phyloP scores from a whole-genome alignment of 257 asterid genomes.

The Cinchona pubescens region DNA sequence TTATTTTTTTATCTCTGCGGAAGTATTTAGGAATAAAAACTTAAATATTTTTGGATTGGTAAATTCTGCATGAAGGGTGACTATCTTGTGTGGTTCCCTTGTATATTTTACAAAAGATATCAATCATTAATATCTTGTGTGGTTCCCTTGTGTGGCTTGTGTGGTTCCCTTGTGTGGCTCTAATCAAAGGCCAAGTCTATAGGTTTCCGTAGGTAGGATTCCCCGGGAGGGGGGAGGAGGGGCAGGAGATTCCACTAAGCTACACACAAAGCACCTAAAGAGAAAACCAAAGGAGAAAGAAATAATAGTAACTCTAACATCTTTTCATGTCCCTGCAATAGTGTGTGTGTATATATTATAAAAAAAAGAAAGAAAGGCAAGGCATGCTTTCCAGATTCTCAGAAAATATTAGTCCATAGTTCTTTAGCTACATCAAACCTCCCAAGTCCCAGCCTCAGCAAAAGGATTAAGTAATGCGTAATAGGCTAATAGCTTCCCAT shows the following conservation, averaged over 20 bases:
- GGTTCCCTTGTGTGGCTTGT: too few relatives aligned
- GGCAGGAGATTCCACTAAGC: constrained; percentile 3
- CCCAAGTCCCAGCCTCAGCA: constrained; percentile 85
- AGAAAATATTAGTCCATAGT: constrained; percentile 76
- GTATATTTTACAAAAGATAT: too few relatives aligned
- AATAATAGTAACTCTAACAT: constrained; percentile 72
- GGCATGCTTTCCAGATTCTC: constrained; percentile 88
- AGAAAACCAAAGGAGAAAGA: background rate
- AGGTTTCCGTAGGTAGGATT: background rate
- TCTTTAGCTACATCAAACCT: constrained; percentile 94
- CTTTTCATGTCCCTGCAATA: constrained; percentile 65
- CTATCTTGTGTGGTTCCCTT: too few relatives aligned
- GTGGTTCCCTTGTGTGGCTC: too few relatives aligned
- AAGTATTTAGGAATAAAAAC: background rate
- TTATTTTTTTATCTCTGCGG: background rate
- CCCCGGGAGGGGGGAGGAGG: too few relatives aligned
- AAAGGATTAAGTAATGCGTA: constrained; percentile 73
- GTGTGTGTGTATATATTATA: constrained; percentile 73
- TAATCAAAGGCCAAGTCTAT: background rate
- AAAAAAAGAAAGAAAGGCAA: constrained; percentile 79
- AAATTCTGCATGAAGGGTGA: background rate
- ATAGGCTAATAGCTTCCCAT: constrained; percentile 96
- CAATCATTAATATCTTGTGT: too few relatives aligned
- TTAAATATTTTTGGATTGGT: background rate
- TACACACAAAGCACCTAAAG: background rate